Conservation (phyloP, 139 green algal genomes). For the Chlorella sp. region DNA sequence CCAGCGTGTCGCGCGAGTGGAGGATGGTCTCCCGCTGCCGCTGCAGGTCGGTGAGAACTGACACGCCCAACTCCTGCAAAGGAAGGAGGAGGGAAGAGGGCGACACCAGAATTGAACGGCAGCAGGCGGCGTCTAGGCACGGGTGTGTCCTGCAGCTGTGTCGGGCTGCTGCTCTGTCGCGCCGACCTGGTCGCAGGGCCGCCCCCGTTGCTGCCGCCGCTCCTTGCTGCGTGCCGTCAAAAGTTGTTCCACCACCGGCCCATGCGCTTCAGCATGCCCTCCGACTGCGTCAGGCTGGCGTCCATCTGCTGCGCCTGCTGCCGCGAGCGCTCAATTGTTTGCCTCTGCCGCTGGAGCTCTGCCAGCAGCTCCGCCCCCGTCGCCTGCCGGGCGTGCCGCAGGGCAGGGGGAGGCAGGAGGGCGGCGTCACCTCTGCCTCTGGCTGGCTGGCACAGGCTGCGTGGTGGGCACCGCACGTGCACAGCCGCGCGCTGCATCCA, state of each 20-base stretch:
- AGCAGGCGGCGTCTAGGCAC: no score
- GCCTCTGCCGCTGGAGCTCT: conserved; percentile 57
- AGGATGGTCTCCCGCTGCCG: conserved; percentile 93
- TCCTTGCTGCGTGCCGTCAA: no score
- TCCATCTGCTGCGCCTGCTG: conserved; percentile 39
- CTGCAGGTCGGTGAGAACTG: conserved; percentile 91
- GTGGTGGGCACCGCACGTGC: no score
- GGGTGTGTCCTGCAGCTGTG: no score
- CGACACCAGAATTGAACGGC: no score
- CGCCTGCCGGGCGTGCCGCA: conserved; percentile 35
- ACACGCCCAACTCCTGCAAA: conserved; percentile 89
- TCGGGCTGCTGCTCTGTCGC: no score
- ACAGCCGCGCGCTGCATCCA: no score
- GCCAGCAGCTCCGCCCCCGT: conserved; percentile 57
- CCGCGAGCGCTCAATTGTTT: conserved; percentile 49
- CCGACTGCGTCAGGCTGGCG: conserved; percentile 37
- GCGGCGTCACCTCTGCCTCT: no score
- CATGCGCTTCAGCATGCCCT: conserved; percentile 43
- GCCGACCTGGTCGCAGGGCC: no score
- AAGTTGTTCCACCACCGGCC: conserved; percentile 43
- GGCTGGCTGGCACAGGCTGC: no score
- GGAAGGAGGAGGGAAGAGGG: no score
- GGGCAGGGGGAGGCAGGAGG: neutral
- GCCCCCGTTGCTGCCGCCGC: no score
- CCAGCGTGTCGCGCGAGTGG: conserved; percentile 80